Conservation (phyloP, 805 yeast genomes). For the Debaryomyces tyrocola region DNA sequence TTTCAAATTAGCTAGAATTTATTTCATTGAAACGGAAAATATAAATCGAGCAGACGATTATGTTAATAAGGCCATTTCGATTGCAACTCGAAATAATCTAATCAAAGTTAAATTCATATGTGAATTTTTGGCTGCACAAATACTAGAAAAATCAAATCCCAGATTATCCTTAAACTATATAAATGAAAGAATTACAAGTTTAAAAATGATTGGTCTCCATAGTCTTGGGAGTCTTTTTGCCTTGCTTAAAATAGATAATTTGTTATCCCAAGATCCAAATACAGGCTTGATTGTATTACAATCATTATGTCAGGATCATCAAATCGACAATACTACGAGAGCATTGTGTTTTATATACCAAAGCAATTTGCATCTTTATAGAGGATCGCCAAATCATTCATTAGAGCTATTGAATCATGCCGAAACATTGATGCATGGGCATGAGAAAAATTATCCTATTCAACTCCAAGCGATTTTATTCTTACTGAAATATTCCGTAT, state of each 20-base stretch:
- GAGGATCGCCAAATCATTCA: conserved; percentile 25
- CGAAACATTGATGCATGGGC: conserved; percentile 5
- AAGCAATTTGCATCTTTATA: conserved; percentile 28
- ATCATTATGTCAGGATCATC: conserved; percentile 8
- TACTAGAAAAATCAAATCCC: conserved; percentile 28
- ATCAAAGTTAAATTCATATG: conserved; percentile 22
- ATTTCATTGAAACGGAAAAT: conserved; percentile 43
- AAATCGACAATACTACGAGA: conserved; percentile 14
- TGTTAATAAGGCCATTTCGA: conserved; percentile 27
- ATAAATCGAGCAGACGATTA: conserved; percentile 41
- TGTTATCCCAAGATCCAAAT: conserved; percentile 23
- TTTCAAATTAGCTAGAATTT: conserved; percentile 36
- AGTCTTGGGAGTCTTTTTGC: conserved; percentile 27
- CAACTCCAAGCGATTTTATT: conserved; percentile 34
- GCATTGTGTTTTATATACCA: conserved; percentile 25
- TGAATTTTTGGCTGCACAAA: conserved; percentile 38
- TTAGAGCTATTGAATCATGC: conserved; percentile 14
- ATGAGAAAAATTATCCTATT: conserved; percentile 14
- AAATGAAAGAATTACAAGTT: conserved; percentile 20
- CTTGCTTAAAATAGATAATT: conserved; percentile 29
- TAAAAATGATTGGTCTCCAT: conserved; percentile 9
- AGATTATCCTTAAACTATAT: conserved; percentile 30
- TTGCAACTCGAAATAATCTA: conserved; percentile 28
- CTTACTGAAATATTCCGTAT: conserved; percentile 23
- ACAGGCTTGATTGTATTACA: conserved; percentile 23